Conservation (phyloP, 2,329 filamentous ascomycete genomes). For the Exophiala dermatitidis region DNA sequence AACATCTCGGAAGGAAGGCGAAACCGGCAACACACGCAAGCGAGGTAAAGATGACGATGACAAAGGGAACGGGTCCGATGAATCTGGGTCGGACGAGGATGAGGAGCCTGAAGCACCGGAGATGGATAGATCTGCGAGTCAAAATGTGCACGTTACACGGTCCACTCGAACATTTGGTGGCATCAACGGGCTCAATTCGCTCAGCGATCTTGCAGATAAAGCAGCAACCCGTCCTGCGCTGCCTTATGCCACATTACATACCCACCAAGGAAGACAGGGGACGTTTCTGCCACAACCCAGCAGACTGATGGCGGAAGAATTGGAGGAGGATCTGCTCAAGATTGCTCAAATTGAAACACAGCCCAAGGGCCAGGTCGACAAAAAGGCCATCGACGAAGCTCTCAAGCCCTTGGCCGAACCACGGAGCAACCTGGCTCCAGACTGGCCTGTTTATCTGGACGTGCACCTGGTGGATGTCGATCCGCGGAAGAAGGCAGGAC, state of each 20-base stretch:
- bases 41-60: conserved; percentile 36
- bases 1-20: conserved; percentile 40
- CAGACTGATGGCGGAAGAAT: conserved; percentile 41
- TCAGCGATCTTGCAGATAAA: conserved; percentile 50
- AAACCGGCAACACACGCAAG: conserved; percentile 27
- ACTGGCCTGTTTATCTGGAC: conserved; percentile 39
- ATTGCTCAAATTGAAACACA: conserved; percentile 37
- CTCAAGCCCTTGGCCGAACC: conserved; percentile 22
- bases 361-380: conserved; percentile 38
- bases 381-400: conserved; percentile 34
- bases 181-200: conserved; percentile 46
- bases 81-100: conserved; percentile 37
- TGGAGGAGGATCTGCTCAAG: conserved; percentile 41
- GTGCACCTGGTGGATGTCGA: conserved; percentile 37
- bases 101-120: conserved; percentile 43
- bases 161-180: conserved; percentile 46
- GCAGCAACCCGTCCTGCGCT: conserved; percentile 40
- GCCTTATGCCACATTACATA: conserved; percentile 42
- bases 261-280: conserved; percentile 38
- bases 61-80: conserved; percentile 36
- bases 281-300: conserved; percentile 36
- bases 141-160: conserved; percentile 50
- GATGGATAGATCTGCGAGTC: conserved; percentile 55
- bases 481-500: conserved; percentile 17
- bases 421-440: conserved; percentile 37